phyloP scores from a whole-genome alignment of 1,139 yeast genomes.

The Diutina pseudorugosa region DNA sequence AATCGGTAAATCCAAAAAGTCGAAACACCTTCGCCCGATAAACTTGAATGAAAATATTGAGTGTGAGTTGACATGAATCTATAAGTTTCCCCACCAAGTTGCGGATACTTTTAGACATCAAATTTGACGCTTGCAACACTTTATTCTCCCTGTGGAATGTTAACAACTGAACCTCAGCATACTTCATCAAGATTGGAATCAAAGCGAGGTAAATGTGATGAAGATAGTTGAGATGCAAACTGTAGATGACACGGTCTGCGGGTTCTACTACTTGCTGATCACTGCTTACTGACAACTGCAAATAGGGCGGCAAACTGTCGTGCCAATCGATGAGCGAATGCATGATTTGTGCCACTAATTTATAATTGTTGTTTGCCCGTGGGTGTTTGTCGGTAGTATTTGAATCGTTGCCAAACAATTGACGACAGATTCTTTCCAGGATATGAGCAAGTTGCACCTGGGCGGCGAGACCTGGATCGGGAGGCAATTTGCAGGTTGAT shows the following conservation, averaged over 20 bases:
- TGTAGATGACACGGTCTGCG: not conserved
- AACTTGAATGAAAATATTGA: not conserved
- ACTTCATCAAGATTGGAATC: constrained; percentile 1
- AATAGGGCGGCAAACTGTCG: not conserved
- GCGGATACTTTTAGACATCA: not conserved
- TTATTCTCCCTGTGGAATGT: not conserved
- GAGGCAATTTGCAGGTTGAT: not conserved
- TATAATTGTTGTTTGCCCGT: not conserved
- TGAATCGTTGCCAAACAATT: not conserved
- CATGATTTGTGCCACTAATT: not conserved
- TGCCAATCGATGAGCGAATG: constrained; percentile 1
- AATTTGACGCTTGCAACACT: not conserved
- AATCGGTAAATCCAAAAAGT: not conserved
- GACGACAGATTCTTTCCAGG: not conserved
- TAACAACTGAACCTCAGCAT: not conserved
- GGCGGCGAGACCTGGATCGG: not conserved
- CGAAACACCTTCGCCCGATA: not conserved
- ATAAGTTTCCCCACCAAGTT: not conserved
- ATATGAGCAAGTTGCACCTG: not conserved
- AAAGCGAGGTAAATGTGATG: not conserved
- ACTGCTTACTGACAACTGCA: not conserved
- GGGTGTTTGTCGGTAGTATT: not conserved
- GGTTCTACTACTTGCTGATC: not conserved
- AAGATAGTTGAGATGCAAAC: not conserved
- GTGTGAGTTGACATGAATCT: not conserved